phyloP scores from a whole-genome alignment of 108 stramenopile genomes.

The Skeletonema tropicum region DNA sequence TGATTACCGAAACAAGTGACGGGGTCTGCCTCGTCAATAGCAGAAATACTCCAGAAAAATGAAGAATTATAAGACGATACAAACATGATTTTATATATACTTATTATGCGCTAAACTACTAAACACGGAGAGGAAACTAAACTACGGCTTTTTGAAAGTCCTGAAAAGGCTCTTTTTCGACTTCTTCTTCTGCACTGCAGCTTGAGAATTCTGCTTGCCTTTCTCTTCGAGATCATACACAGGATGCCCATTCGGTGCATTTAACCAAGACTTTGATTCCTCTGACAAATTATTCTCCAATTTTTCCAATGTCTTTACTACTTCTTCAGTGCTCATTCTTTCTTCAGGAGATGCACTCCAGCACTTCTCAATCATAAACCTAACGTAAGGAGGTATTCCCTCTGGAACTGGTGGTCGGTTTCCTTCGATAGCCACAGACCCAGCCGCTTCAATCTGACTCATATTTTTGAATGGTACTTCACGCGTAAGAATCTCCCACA shows the following conservation, averaged over 20 bases:
- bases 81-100: too few relatives aligned
- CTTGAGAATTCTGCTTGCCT: neutral
- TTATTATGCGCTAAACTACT: neutral
- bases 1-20: neutral
- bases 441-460: slow-evolving; percentile 67
- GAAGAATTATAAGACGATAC: neutral
- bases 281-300: slow-evolving; percentile 29
- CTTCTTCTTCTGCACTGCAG: slow-evolving; percentile 4
- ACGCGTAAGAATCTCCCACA: slow-evolving; percentile 74
- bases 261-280: slow-evolving; percentile 51
- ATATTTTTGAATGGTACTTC: slow-evolving; percentile 66
- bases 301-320: slow-evolving; percentile 40
- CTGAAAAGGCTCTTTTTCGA: neutral
- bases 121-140: neutral
- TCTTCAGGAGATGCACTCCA: slow-evolving; percentile 62
- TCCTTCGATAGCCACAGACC: slow-evolving; percentile 59
- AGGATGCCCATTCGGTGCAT: slow-evolving; percentile 61
- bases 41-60: neutral
- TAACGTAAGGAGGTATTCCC: slow-evolving; percentile 43
- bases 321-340: slow-evolving; percentile 44
- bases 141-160: too few relatives aligned
- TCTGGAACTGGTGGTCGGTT: slow-evolving; percentile 60
- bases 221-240: slow-evolving; percentile 42
- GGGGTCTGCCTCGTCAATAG: neutral
- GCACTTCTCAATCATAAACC: slow-evolving; percentile 52